Evolutionary conservation across 257 asterid species (phyloP), one percentile per base, ranked within the genome.

Genomic region (Verbascum thapsus): DNA sequence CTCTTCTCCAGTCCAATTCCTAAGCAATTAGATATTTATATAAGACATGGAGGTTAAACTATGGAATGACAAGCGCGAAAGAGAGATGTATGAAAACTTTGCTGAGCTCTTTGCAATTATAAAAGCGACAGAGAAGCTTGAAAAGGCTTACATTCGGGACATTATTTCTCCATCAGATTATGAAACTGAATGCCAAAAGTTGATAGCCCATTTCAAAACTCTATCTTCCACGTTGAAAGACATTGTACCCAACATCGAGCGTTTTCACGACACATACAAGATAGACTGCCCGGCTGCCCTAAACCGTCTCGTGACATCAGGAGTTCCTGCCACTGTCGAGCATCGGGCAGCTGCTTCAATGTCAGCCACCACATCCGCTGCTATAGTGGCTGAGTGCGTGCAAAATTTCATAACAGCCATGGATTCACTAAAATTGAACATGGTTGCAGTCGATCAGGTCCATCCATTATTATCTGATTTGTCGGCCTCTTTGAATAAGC

Each of bases 261-360:
- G 89, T 8, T 92, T 92, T 51, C 96, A 88, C 15, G 97, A 88
- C 54, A 88, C 95, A 0, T 86, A 86, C 30, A 86, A 87, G 71
- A 81, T 92, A 94, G 96, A 92, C 58, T 92, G 96, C 63, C 91
- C 75, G 0, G 66, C 97, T 43, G 96, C 96, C 65, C 76, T 88
- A 4, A 89, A 89, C 64, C 83, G 96, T 38, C 97, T 91, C 2
- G 76, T 85, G 18, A 78, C 74, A 26, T 86, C 95, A 3, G 96
- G 98, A 6, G 94, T 88, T 52, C 98, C 97, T n/a, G 98, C 98
- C 58, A 92, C 97, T 0, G 81, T 89, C 6, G 98, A 92, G 84
- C 97, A 92, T 70, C 78, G 96, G 18, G 82, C 84, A 0, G 94
- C 96, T 23, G 79, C 83, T 1, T 81, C 94, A 1, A 40, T 38